A percentile compares a stretch with the other conserved stretches of the same genome.
Conservation (phyloP, 768 basidiomycete genomes). For the Nidularia sp. region DNA sequence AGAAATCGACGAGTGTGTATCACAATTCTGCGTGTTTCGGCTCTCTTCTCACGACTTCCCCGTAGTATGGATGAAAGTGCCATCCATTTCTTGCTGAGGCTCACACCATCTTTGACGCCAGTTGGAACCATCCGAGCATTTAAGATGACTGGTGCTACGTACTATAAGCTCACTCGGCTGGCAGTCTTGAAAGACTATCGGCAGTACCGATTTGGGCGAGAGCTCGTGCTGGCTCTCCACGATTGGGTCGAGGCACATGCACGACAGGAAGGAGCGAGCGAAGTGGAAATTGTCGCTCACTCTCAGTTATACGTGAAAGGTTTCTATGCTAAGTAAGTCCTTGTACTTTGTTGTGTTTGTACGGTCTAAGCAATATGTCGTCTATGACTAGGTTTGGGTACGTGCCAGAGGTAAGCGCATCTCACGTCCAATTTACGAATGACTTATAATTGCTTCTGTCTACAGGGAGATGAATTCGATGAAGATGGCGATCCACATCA, state of each 20-base stretch:
- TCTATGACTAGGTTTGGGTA: conserved; percentile 59
- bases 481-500: conserved; percentile 87
- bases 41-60: conserved; percentile 4
- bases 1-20: conserved; percentile 70
- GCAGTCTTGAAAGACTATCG: conserved; percentile 68
- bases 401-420: conserved; percentile 49
- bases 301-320: conserved; percentile 69
- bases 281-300: conserved; percentile 50
- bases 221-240: conserved; percentile 62
- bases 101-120: conserved; percentile 54
- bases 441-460: conserved; percentile 4
- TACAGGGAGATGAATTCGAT: conserved; percentile 69
- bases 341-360: background rate
- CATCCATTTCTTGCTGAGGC: conserved; percentile 70
- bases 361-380: background rate
- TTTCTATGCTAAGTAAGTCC: conserved; percentile 74
- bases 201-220: conserved; percentile 56
- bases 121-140: conserved; percentile 67
- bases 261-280: conserved; percentile 9
- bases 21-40: conserved; percentile 5
- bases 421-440: too few relatives aligned
- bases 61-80: conserved; percentile 58
- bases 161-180: conserved; percentile 73
- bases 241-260: conserved; percentile 51
- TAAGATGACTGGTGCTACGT: conserved; percentile 29